These are phyloP conservation scores for Mucor plumbeus DNA, from an alignment of 371 early-diverging fungal species.

Conservation along the genomic window DNA sequence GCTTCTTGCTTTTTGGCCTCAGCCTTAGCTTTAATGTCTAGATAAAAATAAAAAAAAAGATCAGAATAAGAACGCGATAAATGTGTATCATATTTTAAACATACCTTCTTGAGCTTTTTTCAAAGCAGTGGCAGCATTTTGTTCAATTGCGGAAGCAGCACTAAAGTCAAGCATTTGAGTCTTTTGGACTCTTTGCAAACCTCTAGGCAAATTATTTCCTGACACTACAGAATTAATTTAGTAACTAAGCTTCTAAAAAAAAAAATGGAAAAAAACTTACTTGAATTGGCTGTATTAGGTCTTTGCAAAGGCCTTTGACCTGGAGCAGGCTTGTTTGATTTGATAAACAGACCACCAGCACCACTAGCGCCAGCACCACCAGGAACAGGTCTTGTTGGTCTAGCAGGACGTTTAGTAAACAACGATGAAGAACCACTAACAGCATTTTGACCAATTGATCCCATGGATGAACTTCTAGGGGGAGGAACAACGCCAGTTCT, in stretches of 20 bases:
- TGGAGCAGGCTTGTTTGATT: constrained; percentile 7
- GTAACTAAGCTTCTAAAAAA: neutral
- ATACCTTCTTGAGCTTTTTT: constrained; percentile 31
- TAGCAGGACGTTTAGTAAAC: constrained; percentile 20
- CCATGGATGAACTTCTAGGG: constrained; percentile 11
- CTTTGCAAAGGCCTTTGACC: constrained; percentile 17
- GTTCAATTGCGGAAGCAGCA: constrained; percentile 29
- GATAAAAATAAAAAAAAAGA: neutral
- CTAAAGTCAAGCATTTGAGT: constrained; percentile 36
- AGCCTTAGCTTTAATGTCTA: constrained; percentile 23
- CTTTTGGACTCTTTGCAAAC: constrained; percentile 26
- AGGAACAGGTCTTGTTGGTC: constrained; percentile 21
- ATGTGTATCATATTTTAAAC: neutral
- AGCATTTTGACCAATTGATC: constrained; percentile 6
- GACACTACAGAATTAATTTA: neutral
- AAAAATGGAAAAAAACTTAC: neutral
- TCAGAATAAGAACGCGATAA: neutral
- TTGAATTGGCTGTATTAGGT: constrained; percentile 1
- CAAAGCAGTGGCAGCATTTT: constrained; percentile 14
- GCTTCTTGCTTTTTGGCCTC: constrained; percentile 27
- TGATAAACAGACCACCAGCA: constrained; percentile 25
- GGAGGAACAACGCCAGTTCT: neutral
- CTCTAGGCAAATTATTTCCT: constrained; percentile 24
- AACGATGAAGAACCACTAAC: constrained; percentile 13
- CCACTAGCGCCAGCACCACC: constrained; percentile 11